Evolutionary conservation across 2,329 filamentous ascomycete genomes (phyloP).

Genomic region (Xylariales sp.): DNA sequence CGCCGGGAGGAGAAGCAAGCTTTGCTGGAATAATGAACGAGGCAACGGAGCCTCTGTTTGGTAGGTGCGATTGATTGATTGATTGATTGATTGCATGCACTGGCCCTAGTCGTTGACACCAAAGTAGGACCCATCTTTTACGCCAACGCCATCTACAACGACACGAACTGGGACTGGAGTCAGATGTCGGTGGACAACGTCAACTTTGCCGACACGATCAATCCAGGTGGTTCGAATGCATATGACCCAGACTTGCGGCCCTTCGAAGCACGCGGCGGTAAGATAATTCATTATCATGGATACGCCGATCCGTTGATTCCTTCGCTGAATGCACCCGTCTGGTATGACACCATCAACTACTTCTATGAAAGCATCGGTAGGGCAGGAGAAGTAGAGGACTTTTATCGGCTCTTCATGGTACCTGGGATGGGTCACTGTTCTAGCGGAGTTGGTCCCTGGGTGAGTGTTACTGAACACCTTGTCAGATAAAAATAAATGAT

Average conservation of each 20-base stretch:
- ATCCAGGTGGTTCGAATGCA: conserved; percentile 8
- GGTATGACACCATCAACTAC: conserved; percentile 39
- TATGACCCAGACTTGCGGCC: conserved; percentile 29
- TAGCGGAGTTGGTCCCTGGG: conserved; percentile 31
- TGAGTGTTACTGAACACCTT: no score
- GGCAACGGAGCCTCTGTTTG: no score
- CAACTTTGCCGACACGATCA: conserved; percentile 12
- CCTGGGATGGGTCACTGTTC: conserved; percentile 44
- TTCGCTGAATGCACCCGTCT: conserved; percentile 34
- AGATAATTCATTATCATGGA: conserved; percentile 41
- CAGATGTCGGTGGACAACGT: conserved; percentile 30
- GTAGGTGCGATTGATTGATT: no score
- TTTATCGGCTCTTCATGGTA: conserved; percentile 36
- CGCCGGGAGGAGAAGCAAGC: conserved; percentile 8
- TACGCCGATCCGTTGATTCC: conserved; percentile 36
- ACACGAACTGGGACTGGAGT: conserved; percentile 32
- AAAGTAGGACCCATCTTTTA: conserved; percentile 31
- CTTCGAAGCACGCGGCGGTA: conserved; percentile 31
- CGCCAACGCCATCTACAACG: conserved; percentile 40
- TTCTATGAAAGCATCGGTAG: conserved; percentile 18
- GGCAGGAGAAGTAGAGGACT: conserved; percentile 23
- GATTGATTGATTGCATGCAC: no score
- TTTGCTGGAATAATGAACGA: conserved; percentile 6
- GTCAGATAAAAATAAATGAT: conserved; percentile 15
- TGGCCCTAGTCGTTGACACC: conserved; percentile 6